Base-by-base conservation (phyloP, 176 grass and related monocot species). In the Eleusine indica region DNA sequence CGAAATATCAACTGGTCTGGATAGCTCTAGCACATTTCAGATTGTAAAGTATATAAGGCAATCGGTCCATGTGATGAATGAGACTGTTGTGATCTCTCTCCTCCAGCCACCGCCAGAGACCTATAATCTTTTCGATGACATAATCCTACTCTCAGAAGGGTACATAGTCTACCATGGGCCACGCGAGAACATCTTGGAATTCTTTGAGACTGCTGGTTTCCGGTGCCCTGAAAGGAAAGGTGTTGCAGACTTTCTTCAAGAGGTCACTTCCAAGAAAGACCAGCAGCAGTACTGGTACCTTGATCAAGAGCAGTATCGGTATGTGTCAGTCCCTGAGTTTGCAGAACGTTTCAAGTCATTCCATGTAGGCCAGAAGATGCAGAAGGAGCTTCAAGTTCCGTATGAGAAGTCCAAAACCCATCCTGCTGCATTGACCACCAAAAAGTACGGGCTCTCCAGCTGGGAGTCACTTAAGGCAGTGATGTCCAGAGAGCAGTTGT, bases 101-200 rank as follows among this genome's bases (percentile, higher is more conserved):
- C 87, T 94, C 53, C 92, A 94, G 35, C 92, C 92, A 68, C 89
- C 92, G 0, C 92, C 92, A 1, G 92, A 94, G 89, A 94, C 92
- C 7, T 94, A 89, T 54, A 77, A 91, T 82, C 87, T 94, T 8
- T 94, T 94, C 46, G 92, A 91, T 39, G 92, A 94, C 16, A 78
- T 94, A 10, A 85, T 94, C 58, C 78, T 94, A 11, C 71, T 94
- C 1, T 87, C 92, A 12, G 92, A 94, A 78, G 92, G 92, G 40
- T 80, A 91, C 72, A 83, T 88, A 75, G 87, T 91, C 32, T 94
- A 94, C 42, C 89, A 91, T 39, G 92, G 92, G 70, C 89, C 92
- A 25, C 87, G 89, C 0, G 92, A 91, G 47, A 74, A 77, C 42
- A 70, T 91, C 39, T 25, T 94, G 49, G 89, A 94, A 1, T 94